Conservation (phyloP, 2,329 filamentous ascomycete genomes). For the Epichloe scottii region DNA sequence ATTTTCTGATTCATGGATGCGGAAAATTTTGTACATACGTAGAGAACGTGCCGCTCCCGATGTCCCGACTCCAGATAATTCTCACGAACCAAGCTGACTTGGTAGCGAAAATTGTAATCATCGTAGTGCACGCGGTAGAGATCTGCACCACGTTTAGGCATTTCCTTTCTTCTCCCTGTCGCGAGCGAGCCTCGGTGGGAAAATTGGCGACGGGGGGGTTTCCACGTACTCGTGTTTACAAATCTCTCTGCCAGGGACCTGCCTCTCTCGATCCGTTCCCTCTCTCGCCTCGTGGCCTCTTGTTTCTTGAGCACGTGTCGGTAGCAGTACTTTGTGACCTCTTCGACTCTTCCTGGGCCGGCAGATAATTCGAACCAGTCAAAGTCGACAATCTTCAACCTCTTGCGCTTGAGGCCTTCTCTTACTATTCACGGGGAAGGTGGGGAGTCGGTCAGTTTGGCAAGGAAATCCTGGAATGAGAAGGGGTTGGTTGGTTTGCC, state of each 20-base stretch:
- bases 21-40: conserved; percentile 30
- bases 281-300: conserved; percentile 19
- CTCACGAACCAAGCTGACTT: conserved; percentile 47
- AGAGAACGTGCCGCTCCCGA: conserved; percentile 25
- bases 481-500: too few species aligned
- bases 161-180: neutral
- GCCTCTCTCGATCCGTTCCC: conserved; percentile 24
- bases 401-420: conserved; percentile 22
- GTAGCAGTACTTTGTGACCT: neutral
- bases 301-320: neutral
- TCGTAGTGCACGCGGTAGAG: conserved; percentile 57
- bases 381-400: conserved; percentile 29
- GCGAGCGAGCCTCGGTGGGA: too few species aligned
- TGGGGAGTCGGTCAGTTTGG: too few species aligned
- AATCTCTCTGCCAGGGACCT: conserved; percentile 28
- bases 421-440: conserved; percentile 17
- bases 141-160: conserved; percentile 24
- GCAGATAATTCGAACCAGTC: conserved; percentile 42
- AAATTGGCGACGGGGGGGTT: neutral
- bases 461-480: too few species aligned
- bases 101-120: conserved; percentile 47
- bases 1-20: too few species aligned
- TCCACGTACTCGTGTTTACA: conserved; percentile 32
- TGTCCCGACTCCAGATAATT: conserved; percentile 3
- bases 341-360: conserved; percentile 9